phyloP scores from a whole-genome alignment of 257 asterid species.

The Nicotiana tabacum region DNA sequence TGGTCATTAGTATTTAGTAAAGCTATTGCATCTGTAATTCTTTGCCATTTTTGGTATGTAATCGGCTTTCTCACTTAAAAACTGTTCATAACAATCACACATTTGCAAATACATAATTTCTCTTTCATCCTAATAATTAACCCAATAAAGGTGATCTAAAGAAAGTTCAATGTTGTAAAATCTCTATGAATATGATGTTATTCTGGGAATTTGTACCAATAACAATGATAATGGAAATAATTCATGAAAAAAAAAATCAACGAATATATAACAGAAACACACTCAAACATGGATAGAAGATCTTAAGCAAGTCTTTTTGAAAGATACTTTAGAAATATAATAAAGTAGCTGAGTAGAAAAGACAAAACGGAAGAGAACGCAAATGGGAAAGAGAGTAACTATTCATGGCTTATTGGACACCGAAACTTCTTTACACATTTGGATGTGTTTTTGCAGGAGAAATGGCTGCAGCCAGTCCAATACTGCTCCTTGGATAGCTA shows the following conservation, averaged over 20 bases:
- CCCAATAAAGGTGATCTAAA: background rate
- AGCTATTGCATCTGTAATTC: background rate
- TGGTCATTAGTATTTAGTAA: background rate
- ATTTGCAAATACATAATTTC: background rate
- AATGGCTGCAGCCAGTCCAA: background rate
- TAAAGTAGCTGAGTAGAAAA: too few species aligned
- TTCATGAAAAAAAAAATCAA: background rate
- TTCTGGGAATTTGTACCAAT: background rate
- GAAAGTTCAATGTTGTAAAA: background rate
- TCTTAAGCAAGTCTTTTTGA: background rate
- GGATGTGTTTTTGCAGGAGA: background rate
- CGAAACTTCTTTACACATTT: background rate
- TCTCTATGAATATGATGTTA: background rate
- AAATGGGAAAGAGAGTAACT: background rate
- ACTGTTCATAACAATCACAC: background rate
- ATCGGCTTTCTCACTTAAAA: background rate
- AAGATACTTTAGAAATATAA: background rate
- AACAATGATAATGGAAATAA: background rate
- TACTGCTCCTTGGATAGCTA: background rate
- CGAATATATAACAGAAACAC: background rate
- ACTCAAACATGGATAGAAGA: background rate
- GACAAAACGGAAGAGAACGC: background rate
- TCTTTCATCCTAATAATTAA: background rate
- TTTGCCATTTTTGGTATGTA: background rate
- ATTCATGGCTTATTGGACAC: background rate